Conservation (phyloP, 2,329 filamentous ascomycete species). For the Camptophora hylomeconis region DNA sequence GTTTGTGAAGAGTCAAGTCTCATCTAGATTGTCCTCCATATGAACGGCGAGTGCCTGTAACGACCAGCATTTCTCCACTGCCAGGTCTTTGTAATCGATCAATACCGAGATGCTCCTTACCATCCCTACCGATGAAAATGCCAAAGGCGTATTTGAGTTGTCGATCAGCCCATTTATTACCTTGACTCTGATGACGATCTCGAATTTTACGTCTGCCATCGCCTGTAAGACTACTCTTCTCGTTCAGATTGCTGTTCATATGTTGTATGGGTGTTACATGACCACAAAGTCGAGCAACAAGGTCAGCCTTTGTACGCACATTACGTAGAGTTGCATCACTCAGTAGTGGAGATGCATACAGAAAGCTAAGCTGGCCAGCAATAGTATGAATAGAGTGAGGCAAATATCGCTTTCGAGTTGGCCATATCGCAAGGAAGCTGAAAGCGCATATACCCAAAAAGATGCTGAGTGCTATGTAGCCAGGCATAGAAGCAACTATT, state of each 20-base stretch:
- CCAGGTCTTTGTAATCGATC: conserved; percentile 38
- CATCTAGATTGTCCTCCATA: no score
- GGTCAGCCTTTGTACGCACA: conserved; percentile 51
- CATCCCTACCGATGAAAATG: conserved; percentile 44
- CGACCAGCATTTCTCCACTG: conserved; percentile 31
- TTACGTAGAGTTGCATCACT: conserved; percentile 61
- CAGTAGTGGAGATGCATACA: conserved; percentile 59
- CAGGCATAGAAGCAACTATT: conserved; percentile 61
- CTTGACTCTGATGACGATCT: background rate
- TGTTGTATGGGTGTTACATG: no score
- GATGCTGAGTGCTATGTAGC: conserved; percentile 59
- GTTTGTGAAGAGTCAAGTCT: no score
- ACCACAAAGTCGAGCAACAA: conserved; percentile 55
- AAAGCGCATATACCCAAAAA: conserved; percentile 58
- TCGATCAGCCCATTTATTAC: conserved; percentile 12
- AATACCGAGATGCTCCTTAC: conserved; percentile 46
- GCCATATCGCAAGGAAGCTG: conserved; percentile 50
- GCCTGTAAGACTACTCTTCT: conserved; percentile 30
- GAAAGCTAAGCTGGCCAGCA: conserved; percentile 64
- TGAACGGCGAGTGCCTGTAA: conserved; percentile 17
- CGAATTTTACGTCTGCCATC: conserved; percentile 6
- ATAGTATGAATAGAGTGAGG: conserved; percentile 62
- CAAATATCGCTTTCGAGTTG: conserved; percentile 48
- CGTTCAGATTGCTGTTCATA: conserved; percentile 17
- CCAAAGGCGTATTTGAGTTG: conserved; percentile 42